phyloP scores from a whole-genome alignment of 73 alveolate genomes.

The Paramecium sonneborni region DNA sequence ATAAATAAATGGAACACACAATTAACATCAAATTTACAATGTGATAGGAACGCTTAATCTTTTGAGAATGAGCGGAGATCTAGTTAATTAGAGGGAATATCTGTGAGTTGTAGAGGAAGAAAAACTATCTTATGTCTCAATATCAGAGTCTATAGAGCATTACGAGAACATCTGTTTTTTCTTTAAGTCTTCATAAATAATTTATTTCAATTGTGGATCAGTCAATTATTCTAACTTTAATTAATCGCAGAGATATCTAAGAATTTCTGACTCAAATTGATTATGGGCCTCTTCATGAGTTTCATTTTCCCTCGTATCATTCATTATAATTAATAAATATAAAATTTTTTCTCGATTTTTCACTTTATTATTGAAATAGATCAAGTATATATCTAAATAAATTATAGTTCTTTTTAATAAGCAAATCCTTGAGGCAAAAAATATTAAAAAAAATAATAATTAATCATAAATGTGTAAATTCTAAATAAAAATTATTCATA shows the following conservation, averaged over 20 bases:
- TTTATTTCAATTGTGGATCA: neutral
- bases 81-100: neutral
- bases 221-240: neutral
- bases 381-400: neutral
- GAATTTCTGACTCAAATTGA: neutral
- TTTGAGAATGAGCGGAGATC: slow-evolving; percentile 42
- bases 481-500: too few relatives aligned
- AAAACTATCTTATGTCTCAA: neutral
- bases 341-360: neutral
- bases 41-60: slow-evolving; percentile 10
- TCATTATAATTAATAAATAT: neutral
- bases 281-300: neutral
- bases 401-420: neutral
- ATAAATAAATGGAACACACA: neutral
- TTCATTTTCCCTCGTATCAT: slow-evolving; percentile 1
- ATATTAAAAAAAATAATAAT: neutral
- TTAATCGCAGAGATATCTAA: neutral
- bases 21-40: neutral
- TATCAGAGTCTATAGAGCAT: slow-evolving; percentile 47
- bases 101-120: neutral
- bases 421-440: neutral
- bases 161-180: slow-evolving; percentile 2
- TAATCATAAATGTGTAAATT: neutral
- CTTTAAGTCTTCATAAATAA: neutral
- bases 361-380: neutral